These are phyloP conservation scores for Talaromyces ruber DNA, from an alignment of 495 filamentous ascomycete genomes.

Conservation along the genomic window DNA sequence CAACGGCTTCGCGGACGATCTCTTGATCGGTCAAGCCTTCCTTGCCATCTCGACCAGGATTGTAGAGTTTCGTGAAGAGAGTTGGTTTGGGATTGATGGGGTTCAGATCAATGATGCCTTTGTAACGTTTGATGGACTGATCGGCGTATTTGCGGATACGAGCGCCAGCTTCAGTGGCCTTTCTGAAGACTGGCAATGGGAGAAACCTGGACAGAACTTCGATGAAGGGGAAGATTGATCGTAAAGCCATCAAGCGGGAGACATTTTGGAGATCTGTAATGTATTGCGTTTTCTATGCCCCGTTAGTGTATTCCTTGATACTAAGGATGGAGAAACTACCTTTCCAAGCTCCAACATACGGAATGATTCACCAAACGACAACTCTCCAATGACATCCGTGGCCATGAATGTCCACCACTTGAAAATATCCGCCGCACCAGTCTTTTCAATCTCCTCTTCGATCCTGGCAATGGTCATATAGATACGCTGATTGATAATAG, in stretches of 20 bases:
- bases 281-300: slow-evolving; percentile 1
- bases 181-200: neutral
- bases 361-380: slow-evolving; percentile 43
- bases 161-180: neutral
- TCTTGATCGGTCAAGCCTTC: slow-evolving; percentile 16
- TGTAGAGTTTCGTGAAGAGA: slow-evolving; percentile 24
- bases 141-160: slow-evolving; percentile 13
- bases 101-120: slow-evolving; percentile 22
- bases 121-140: slow-evolving; percentile 20
- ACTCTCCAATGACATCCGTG: slow-evolving; percentile 34
- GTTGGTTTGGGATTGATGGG: slow-evolving; percentile 16
- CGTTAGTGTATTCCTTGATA: neutral
- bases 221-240: neutral
- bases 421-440: slow-evolving; percentile 23
- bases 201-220: neutral
- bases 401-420: slow-evolving; percentile 40
- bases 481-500: slow-evolving; percentile 12
- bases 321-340: slow-evolving; percentile 11
- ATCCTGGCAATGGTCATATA: slow-evolving; percentile 18
- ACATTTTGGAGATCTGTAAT: neutral
- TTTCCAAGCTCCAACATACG: slow-evolving; percentile 30
- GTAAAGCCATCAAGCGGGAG: neutral
- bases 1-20: slow-evolving; percentile 18
- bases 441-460: slow-evolving; percentile 12
- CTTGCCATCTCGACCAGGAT: slow-evolving; percentile 12